Evolutionary conservation across 208 protist species (phyloP).

Genomic region (Strigomonas culicis): DNA sequence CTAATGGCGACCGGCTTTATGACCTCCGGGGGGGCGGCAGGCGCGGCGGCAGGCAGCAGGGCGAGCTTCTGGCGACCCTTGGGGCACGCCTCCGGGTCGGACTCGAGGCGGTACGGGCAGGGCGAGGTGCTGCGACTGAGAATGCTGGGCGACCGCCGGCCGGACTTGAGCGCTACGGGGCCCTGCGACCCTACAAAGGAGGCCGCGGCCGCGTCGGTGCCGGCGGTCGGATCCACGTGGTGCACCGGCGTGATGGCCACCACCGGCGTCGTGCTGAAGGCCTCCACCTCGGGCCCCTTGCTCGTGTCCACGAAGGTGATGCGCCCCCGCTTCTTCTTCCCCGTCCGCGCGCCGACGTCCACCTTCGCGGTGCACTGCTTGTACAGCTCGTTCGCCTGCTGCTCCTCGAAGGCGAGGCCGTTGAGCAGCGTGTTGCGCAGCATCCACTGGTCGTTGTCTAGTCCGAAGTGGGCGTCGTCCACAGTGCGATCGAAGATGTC

Average conservation of each 20-base stretch:
- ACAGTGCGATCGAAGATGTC: conserved; percentile 84
- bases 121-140: conserved; percentile 69
- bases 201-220: background rate
- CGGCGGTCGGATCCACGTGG: conserved; percentile 29
- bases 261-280: conserved; percentile 38
- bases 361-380: conserved; percentile 53
- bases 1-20: background rate
- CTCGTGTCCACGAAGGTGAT: conserved; percentile 80
- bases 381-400: conserved; percentile 65
- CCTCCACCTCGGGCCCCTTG: conserved; percentile 51
- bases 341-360: conserved; percentile 39
- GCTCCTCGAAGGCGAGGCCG: conserved; percentile 64
- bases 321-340: conserved; percentile 25
- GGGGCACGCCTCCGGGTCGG: conserved; percentile 48
- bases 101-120: conserved; percentile 52
- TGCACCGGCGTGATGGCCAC: conserved; percentile 32
- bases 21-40: conserved; percentile 9
- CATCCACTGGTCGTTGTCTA: conserved; percentile 93
- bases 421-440: conserved; percentile 90
- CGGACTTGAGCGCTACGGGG: conserved; percentile 30
- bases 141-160: conserved; percentile 58
- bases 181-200: conserved; percentile 57
- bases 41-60: conserved; percentile 21
- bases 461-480: conserved; percentile 72
- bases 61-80: conserved; percentile 55